These are phyloP conservation scores for Rhododendron molle DNA, from an alignment of 148 eudicot species.

Conservation along the genomic window DNA sequence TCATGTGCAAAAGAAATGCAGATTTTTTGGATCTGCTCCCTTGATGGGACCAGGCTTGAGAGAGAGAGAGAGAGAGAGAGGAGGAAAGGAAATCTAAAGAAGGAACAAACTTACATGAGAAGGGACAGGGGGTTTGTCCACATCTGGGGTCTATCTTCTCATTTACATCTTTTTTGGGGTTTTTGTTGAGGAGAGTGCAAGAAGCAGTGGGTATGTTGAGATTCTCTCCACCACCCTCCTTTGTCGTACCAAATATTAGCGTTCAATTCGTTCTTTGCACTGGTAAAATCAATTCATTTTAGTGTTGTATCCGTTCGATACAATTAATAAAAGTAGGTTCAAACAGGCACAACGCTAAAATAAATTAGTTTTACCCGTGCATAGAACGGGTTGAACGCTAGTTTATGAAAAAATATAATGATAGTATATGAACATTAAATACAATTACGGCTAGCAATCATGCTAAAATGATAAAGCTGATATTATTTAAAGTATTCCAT, in stretches of 20 bases:
- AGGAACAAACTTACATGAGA: conserved; percentile 18
- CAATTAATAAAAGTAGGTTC: too few relatives aligned
- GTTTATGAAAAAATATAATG: too few relatives aligned
- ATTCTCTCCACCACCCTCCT: conserved; percentile 7
- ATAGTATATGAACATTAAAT: too few relatives aligned
- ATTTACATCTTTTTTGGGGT: conserved; percentile 11
- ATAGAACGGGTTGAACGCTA: too few relatives aligned
- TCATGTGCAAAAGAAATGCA: neutral
- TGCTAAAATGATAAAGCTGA: too few relatives aligned
- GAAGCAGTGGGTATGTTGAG: conserved; percentile 12
- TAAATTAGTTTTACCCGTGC: too few relatives aligned
- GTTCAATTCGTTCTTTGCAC: too few relatives aligned
- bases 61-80: conserved; percentile 9
- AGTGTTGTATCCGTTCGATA: too few relatives aligned
- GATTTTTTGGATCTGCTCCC: conserved; percentile 17
- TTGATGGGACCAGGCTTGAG: conserved; percentile 8
- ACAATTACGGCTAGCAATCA: too few relatives aligned
- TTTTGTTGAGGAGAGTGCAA: neutral
- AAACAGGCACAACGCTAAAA: too few relatives aligned
- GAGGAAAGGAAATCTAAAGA: conserved; percentile 2
- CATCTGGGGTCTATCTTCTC: conserved; percentile 11
- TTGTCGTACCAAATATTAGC: neutral
- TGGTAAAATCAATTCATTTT: too few relatives aligned
- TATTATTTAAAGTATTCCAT: too few relatives aligned
- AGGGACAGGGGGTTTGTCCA: conserved; percentile 17